Evolutionary conservation across 345 rosid species (phyloP), one percentile per base, ranked within the genome.

Genomic region (Linum tenue): DNA sequence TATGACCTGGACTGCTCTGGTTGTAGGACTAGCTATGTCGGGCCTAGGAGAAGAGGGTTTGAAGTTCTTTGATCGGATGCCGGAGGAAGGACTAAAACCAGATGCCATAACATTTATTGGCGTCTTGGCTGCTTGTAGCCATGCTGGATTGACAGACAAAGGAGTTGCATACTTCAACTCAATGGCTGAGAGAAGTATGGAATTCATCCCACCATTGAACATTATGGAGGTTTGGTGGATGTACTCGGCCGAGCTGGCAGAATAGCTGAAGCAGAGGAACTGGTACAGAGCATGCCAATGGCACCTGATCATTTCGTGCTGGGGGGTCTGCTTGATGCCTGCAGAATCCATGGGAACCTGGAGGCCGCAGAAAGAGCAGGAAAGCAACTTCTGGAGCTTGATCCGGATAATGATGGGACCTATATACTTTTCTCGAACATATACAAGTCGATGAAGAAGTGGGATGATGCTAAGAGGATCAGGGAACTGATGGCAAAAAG

Each of bases 211-310:
- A 60, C 42, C 59, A 64, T 76, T 9, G 70, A 68, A 63, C 73
- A 56, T 55, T 68, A 60, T 31, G 69, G 64, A 55, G 58, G 72
- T 39, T n/a, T 71, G 37, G 62, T 60, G 0, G 59, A 68, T 5
- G 36, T 63, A 36, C 43, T 75, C 62, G 66, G 78, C 53, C 57
- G 68, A 61, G 67, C 73, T 40, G 79, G 79, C 22, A n/a, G 59
- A 1, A 36, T 64, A 43, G 40, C 65, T 38, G 67, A 76, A 65
- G 70, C 76, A 4, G 73, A 71, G 62, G 70, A 65, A 22, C 62
- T 44, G 12, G 65, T 65, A 64, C 51, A 38, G 42, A 48, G 41
- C 31, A 65, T 65, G 70, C 70, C 66, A 37, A 61, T 76, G 73
- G 55, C 61, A 31, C 68, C 59, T 5, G 73, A 68, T 69, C 68